Evolutionary conservation across 2,329 filamentous ascomycete species (phyloP).

Genomic region (Corniculantispora saksenae): DNA sequence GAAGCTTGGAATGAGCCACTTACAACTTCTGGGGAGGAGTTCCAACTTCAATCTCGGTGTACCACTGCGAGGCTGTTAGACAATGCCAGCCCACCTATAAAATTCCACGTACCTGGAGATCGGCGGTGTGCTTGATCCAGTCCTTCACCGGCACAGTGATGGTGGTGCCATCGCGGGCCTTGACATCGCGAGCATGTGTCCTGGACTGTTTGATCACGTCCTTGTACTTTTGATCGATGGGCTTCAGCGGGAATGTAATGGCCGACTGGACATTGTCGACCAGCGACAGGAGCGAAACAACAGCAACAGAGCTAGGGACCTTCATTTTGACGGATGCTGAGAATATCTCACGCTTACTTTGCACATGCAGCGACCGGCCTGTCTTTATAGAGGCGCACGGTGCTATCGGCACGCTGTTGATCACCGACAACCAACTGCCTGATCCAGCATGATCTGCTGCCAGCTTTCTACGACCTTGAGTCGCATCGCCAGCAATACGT

Average conservation of each 20-base stretch:
- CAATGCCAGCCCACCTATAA: not conserved
- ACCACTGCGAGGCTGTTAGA: slow-evolving; percentile 13
- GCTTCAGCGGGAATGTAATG: slow-evolving; percentile 15
- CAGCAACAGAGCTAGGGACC: not conserved
- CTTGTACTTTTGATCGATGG: slow-evolving; percentile 2
- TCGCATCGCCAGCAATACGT: not conserved
- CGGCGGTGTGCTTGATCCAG: slow-evolving; percentile 15
- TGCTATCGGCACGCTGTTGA: not conserved
- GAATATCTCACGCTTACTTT: not conserved
- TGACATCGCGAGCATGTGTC: not conserved
- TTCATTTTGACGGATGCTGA: slow-evolving; percentile 4
- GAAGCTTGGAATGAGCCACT: slow-evolving; percentile 17
- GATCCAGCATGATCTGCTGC: slow-evolving; percentile 9
- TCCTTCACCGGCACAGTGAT: slow-evolving; percentile 14
- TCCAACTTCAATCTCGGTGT: slow-evolving; percentile 20
- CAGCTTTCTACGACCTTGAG: slow-evolving; percentile 7
- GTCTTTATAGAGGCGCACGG: not conserved
- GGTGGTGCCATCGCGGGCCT: not conserved
- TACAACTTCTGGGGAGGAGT: slow-evolving; percentile 31
- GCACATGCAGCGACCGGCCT: not conserved
- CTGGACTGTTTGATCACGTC: slow-evolving; percentile 10
- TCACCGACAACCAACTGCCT: slow-evolving; percentile 13
- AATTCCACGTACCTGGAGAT: slow-evolving; percentile 11
- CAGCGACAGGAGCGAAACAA: slow-evolving; percentile 14
- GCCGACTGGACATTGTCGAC: slow-evolving; percentile 16